Percentiles rank a stretch among this genome's conserved stretches.
phyloP scores from a whole-genome alignment of 1,139 yeast genomes.

The Scheffersomyces illinoinensis region DNA sequence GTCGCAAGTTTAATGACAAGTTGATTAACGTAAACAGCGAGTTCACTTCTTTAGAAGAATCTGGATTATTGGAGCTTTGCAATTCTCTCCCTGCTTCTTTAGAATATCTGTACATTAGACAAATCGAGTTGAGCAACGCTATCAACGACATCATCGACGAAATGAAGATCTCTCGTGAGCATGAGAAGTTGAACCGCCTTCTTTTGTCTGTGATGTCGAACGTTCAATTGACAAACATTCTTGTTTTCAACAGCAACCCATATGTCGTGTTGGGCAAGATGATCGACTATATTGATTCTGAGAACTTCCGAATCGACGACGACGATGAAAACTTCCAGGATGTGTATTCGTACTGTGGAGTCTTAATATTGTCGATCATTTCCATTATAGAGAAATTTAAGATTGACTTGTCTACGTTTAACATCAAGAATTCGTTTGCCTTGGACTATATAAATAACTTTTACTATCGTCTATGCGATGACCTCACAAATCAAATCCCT shows the following conservation, averaged over 20 bases:
- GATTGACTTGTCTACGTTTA: constrained; percentile 30
- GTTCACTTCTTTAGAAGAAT: constrained; percentile 54
- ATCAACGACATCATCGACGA: constrained; percentile 36
- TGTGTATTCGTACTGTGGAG: constrained; percentile 66
- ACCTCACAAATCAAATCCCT: constrained; percentile 23
- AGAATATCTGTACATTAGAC: constrained; percentile 40
- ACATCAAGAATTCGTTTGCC: constrained; percentile 32
- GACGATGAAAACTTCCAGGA: constrained; percentile 68
- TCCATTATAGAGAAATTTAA: constrained; percentile 47
- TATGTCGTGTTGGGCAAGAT: constrained; percentile 25
- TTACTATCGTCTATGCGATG: constrained; percentile 33
- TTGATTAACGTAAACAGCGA: constrained; percentile 53
- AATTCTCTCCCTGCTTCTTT: constrained; percentile 26
- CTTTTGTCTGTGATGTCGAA: constrained; percentile 47
- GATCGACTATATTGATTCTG: constrained; percentile 35
- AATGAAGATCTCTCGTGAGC: constrained; percentile 39
- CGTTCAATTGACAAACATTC: constrained; percentile 40
- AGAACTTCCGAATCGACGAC: constrained; percentile 36
- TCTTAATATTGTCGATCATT: constrained; percentile 51
- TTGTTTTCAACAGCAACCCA: constrained; percentile 33
- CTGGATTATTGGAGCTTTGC: constrained; percentile 45
- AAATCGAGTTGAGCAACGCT: constrained; percentile 33
- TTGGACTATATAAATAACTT: constrained; percentile 37
- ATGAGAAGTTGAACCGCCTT: constrained; percentile 50
- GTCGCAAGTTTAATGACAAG: constrained; percentile 25